Evolutionary conservation across 441 rosid genomes (phyloP), one percentile per base, ranked within the genome.

Genomic region (Lepidium campestre): DNA sequence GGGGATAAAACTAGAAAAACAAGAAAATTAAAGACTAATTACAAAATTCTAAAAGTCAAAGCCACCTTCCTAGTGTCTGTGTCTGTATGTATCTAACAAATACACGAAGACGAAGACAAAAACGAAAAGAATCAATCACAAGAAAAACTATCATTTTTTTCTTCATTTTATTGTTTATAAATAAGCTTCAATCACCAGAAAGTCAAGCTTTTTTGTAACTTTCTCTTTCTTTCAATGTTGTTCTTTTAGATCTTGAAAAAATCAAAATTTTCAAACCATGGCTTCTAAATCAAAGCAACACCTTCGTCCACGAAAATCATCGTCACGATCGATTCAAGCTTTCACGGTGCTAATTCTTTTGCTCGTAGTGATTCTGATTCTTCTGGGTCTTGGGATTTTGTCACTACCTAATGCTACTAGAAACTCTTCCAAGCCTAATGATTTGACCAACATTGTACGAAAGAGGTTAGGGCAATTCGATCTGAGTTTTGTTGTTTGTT

Each of bases 311-410:
- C 84, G 94, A 29, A 93, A 81, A 68, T 78, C 92, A 10, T 53
- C 90, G 25, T 74, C 89, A 6, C 58, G 89, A 2, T 82, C 91
- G 56, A 83, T 79, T 25, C 65, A 84, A 71, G 77, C 85, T 14
- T 70, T 82, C 39, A 75, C 88, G 0, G 53, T 77, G 67, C 79
- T 93, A 18, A 68, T 88, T 9, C 62, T 80, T 67, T 73, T 93
- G 65, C 85, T 92, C 2, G 81, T 90, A 76, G 82, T 82, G 54
- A 76, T 84, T 66, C 71, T 93, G 74, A 75, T 90, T 63, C 91
- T 90, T 70, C 85, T 93, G 5, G 83, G 81, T 11, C 79, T 90
- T 13, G 91, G 94, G 49, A 81, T 90, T 65, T 72, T 86, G 62
- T 88, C 92, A 7, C 73, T 90, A 18, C 97, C 97, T 3, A 83